Conservation (phyloP, 495 filamentous ascomycete species). For the Penicillium goetzii region DNA sequence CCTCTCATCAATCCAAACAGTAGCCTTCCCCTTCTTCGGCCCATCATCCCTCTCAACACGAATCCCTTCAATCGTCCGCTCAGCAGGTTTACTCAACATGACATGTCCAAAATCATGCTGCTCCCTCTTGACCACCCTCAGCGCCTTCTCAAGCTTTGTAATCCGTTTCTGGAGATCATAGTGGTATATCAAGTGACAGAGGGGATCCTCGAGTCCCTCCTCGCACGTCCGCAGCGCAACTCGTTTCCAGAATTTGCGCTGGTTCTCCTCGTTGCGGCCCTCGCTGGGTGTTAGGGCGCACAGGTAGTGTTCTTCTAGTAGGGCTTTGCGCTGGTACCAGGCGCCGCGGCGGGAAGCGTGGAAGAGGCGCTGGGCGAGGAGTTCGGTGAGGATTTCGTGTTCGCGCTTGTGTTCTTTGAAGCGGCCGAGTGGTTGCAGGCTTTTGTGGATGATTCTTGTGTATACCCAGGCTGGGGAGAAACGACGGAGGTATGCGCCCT, state of each 20-base stretch:
- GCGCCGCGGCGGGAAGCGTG: constrained; percentile 82
- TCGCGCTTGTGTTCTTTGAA: constrained; percentile 82
- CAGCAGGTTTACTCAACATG: constrained; percentile 70
- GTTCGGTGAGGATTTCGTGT: constrained; percentile 70
- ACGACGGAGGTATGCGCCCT: constrained; percentile 88
- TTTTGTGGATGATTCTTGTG: constrained; percentile 91
- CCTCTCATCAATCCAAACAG: constrained; percentile 80
- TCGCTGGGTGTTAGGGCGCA: constrained; percentile 57
- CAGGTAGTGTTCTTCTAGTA: constrained; percentile 97
- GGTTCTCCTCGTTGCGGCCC: constrained; percentile 59
- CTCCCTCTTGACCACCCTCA: constrained; percentile 81
- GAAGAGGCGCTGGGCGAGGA: constrained; percentile 82
- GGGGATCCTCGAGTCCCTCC: constrained; percentile 78
- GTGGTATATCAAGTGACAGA: constrained; percentile 90
- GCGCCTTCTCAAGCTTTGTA: constrained; percentile 79
- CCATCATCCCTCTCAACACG: constrained; percentile 65
- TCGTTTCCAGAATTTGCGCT: constrained; percentile 83
- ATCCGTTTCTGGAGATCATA: constrained; percentile 94
- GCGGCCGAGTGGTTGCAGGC: constrained; percentile 74
- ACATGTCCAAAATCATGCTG: constrained; percentile 95
- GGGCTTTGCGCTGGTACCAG: constrained; percentile 95
- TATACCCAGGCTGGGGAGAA: constrained; percentile 94
- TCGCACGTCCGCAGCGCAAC: constrained; percentile 84
- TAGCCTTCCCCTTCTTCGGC: constrained; percentile 62
- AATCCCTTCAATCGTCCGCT: constrained; percentile 75